Conservation (phyloP, 768 basidiomycete species). For the Rhizopogon vesiculosus region DNA sequence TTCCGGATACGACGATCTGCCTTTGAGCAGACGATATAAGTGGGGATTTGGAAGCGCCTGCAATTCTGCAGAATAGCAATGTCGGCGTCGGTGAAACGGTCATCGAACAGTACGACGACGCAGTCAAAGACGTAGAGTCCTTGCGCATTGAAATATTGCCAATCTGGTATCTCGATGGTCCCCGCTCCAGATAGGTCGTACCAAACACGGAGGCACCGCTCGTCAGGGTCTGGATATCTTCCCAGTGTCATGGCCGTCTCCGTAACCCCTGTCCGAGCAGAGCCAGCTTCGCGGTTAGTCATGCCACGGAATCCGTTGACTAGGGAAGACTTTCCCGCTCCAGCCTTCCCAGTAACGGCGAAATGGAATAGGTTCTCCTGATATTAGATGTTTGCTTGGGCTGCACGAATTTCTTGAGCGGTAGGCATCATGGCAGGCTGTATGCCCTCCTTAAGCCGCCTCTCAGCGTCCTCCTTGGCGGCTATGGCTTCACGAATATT, state of each 20-base stretch:
- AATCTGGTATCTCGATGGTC: conserved; percentile 29
- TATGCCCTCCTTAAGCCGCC: conserved; percentile 19
- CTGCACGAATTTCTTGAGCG: conserved; percentile 16
- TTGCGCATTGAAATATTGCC: conserved; percentile 35
- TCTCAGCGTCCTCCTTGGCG: conserved; percentile 8
- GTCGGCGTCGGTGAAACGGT: conserved; percentile 31
- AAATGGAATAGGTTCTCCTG: conserved; percentile 25
- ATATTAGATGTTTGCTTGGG: conserved; percentile 21
- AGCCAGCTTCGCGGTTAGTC: conserved; percentile 17
- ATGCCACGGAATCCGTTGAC: conserved; percentile 29
- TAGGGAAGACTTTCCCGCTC: conserved; percentile 27
- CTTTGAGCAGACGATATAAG: conserved; percentile 26
- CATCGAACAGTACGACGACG: conserved; percentile 30
- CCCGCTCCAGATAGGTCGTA: conserved; percentile 35
- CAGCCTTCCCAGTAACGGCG: conserved; percentile 24
- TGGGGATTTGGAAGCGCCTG: conserved; percentile 29
- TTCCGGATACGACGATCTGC: conserved; percentile 11
- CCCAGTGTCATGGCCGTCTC: conserved; percentile 28
- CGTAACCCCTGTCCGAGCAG: conserved; percentile 27
- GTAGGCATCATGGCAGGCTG: conserved; percentile 27
- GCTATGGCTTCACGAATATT: background rate
- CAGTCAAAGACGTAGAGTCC: conserved; percentile 34
- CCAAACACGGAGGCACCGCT: conserved; percentile 25
- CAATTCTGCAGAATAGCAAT: conserved; percentile 29
- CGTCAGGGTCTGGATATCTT: conserved; percentile 25